These are phyloP conservation scores for Rhizopus delemar DNA, from an alignment of 371 early-diverging fungal species.

Conservation along the genomic window DNA sequence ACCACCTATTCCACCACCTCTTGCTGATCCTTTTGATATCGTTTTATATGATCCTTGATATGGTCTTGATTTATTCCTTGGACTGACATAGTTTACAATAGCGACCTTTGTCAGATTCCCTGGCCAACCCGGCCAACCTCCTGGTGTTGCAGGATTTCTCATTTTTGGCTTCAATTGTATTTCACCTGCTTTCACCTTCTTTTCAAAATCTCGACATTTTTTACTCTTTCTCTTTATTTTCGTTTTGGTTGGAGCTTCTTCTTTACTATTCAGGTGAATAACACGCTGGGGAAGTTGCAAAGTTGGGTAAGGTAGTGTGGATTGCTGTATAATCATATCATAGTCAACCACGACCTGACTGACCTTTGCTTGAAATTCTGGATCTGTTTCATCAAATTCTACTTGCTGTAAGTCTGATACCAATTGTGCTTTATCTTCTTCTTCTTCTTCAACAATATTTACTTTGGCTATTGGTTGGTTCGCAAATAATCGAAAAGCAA, in stretches of 20 bases:
- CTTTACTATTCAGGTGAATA: constrained; percentile 24
- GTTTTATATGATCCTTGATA: background rate
- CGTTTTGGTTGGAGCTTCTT: constrained; percentile 8
- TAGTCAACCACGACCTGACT: constrained; percentile 27
- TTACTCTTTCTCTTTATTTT: constrained; percentile 39
- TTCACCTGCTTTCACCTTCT: constrained; percentile 35
- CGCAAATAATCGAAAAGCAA: constrained; percentile 42
- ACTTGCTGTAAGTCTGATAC: constrained; percentile 31
- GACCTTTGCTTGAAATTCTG: constrained; percentile 33
- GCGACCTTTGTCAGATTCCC: constrained; percentile 34
- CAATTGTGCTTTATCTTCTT: constrained; percentile 25
- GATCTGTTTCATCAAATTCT: constrained; percentile 47
- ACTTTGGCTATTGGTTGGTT: constrained; percentile 39
- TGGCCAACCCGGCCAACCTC: constrained; percentile 57
- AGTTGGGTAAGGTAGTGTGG: constrained; percentile 33
- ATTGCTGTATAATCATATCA: constrained; percentile 38
- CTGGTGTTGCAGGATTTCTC: constrained; percentile 36
- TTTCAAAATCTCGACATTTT: constrained; percentile 48
- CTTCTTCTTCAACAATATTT: constrained; percentile 30
- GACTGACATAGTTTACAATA: constrained; percentile 26
- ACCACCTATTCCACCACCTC: background rate
- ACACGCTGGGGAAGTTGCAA: constrained; percentile 25
- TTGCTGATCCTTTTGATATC: background rate
- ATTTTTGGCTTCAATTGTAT: constrained; percentile 33
- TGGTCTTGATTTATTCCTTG: constrained; percentile 4